Base-by-base conservation (phyloP, 305 asterid species). In the Caryopteris hybrid region DNA sequence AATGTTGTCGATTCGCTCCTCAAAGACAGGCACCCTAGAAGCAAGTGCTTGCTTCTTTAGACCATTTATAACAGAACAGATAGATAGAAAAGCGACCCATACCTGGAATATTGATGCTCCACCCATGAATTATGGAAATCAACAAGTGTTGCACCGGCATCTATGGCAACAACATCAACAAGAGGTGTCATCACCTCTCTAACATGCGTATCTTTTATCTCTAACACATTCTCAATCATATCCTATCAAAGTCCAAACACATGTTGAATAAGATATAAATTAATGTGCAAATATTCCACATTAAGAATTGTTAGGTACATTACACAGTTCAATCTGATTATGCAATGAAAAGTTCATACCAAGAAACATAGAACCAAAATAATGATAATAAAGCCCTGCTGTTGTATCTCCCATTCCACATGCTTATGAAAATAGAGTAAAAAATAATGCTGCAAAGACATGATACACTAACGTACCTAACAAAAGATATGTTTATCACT, bases 171-270 rank as follows among this genome's bases (percentile, higher is more conserved):
- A 59, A 91, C 95, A 78, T 95, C 98, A 73, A 95, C 90, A 71
- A 95, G 96, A 53, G 99, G 98, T 36, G 99, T 95, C 99, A 95
- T 95, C 77, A 95, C 98, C 85, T 95, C 99, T 78, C 97, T 84
- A 59, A 95, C 98, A 79, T 92, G 97, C 8, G 98, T 95, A 70
- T 95, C 99, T 87, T 95, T 95, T 61, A 91, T 95, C 87, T 95
- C 99, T 74, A 95, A 76, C 67, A 92, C 97, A 72, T 95, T 95
- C 79, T 95, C 99, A 76, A 95, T 92, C 98, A 95, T 95, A 78
- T 95, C 99, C 99, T 95, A 87, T 68, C 73, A 80, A 56, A 70
- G 59, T 68, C 73, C 69, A 76, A 73, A 63, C 66, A 13, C 41
- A 70, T n/a, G 56, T 38, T 48, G 61, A 59, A 29, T 25, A 38